Conservation (phyloP, 2,329 filamentous ascomycete genomes). For the Capronia americana region DNA sequence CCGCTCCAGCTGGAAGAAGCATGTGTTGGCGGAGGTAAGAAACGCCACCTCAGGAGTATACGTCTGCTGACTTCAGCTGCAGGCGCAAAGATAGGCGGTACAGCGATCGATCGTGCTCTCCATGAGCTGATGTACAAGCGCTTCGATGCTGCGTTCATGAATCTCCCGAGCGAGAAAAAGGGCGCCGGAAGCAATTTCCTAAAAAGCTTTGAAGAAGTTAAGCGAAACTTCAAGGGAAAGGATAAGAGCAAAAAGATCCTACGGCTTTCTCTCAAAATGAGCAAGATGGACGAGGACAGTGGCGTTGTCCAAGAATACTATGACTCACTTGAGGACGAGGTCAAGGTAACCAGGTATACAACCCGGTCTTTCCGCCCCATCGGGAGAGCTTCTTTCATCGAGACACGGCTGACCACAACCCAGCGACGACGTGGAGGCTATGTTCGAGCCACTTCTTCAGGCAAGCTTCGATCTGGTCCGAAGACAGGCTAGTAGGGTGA, state of each 20-base stretch:
- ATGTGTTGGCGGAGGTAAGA: conserved; percentile 20
- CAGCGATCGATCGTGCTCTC: conserved; percentile 45
- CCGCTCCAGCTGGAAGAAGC: conserved; percentile 27
- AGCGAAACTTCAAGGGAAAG: conserved; percentile 42
- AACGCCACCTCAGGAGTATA: background rate
- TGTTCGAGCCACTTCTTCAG: conserved; percentile 31
- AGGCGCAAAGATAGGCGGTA: conserved; percentile 47
- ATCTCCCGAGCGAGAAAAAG: conserved; percentile 38
- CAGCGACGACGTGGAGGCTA: conserved; percentile 24
- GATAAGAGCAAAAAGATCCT: conserved; percentile 2
- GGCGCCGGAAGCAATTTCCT: conserved; percentile 46
- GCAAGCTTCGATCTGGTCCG: conserved; percentile 22
- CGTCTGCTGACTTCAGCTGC: background rate
- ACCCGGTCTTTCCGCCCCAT: background rate
- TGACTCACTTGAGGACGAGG: conserved; percentile 13
- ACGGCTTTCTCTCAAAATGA: background rate
- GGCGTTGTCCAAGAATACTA: background rate
- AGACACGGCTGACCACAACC: background rate
- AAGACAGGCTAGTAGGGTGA: conserved; percentile 15
- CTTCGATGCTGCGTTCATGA: conserved; percentile 43
- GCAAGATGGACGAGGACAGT: background rate
- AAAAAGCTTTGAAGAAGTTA: conserved; percentile 45
- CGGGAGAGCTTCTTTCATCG: background rate
- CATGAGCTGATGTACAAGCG: conserved; percentile 42
- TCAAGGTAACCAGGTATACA: conserved; percentile 1